Evolutionary conservation across 805 yeast species (phyloP).

Genomic region (Wickerhamiella galacta): DNA sequence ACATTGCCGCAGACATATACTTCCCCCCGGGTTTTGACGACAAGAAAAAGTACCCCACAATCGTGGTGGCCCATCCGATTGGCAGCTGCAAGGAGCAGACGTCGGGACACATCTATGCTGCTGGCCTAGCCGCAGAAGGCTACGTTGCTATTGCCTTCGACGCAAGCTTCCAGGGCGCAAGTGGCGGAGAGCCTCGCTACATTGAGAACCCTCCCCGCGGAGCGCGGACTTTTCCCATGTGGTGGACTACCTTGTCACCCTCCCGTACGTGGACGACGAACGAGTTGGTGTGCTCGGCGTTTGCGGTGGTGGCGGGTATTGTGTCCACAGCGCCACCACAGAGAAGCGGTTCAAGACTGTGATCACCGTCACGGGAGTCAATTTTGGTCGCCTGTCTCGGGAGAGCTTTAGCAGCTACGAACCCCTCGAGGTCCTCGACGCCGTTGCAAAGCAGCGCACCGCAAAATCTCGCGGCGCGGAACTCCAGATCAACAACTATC

Average conservation of each 20-base stretch:
- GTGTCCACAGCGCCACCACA: conserved; percentile 5
- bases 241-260: conserved; percentile 5
- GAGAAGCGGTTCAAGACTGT: conserved; percentile 8
- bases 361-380: conserved; percentile 6
- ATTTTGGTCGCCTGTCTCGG: conserved; percentile 5
- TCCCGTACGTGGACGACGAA: conserved; percentile 2
- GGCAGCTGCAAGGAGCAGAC: conserved; percentile 10
- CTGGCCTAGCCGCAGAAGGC: conserved; percentile 4
- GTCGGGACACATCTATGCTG: conserved; percentile 7
- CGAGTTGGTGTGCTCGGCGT: conserved; percentile 8
- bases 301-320: conserved; percentile 10
- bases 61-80: conserved; percentile 7
- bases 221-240: conserved; percentile 7
- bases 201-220: conserved; percentile 8
- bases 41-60: conserved; percentile 6
- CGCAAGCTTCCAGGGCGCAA: conserved; percentile 9
- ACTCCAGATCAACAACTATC: not conserved
- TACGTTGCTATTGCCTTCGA: conserved; percentile 8
- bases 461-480: not conserved
- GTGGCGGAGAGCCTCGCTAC: conserved; percentile 8
- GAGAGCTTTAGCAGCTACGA: conserved; percentile 2
- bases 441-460: too few species aligned
- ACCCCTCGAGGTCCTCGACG: not conserved
- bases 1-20: not conserved
- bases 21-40: conserved; percentile 5